Conservation (phyloP, 2,329 filamentous ascomycete species). For the Hysterium pulicare region DNA sequence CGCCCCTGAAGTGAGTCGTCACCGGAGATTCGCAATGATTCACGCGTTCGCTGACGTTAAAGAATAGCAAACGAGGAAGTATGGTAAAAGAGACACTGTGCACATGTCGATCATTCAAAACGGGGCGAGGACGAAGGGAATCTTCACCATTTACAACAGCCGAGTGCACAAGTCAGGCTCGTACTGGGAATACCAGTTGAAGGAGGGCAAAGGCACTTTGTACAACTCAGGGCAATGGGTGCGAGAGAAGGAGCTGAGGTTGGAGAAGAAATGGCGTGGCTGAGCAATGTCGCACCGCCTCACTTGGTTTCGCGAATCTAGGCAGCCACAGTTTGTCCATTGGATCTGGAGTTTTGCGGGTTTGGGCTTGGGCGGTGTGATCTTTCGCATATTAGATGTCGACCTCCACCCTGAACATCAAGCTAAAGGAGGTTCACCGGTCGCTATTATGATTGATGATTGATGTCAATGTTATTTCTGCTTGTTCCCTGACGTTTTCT, state of each 20-base stretch:
- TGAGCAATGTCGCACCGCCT: slow-evolving; percentile 7
- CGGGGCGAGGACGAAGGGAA: slow-evolving; percentile 19
- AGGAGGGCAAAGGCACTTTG: slow-evolving; percentile 10
- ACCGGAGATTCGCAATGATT: slow-evolving; percentile 1
- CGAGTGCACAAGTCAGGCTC: slow-evolving; percentile 10
- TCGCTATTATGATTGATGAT: background rate
- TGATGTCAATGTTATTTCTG: background rate
- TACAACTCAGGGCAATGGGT: slow-evolving; percentile 25
- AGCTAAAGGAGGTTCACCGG: no score
- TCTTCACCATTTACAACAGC: slow-evolving; percentile 15
- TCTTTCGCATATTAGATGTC: no score
- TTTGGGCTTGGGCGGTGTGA: no score
- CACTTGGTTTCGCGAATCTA: background rate
- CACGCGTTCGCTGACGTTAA: background rate
- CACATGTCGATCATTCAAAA: slow-evolving; percentile 22
- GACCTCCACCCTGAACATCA: no score
- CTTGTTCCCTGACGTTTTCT: slow-evolving; percentile 5
- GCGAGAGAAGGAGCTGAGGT: slow-evolving; percentile 25
- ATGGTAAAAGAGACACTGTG: slow-evolving; percentile 19
- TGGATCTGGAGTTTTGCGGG: no score
- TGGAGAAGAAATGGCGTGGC: slow-evolving; percentile 12
- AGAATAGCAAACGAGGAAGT: slow-evolving; percentile 20
- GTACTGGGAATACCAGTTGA: slow-evolving; percentile 29
- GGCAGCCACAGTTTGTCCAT: background rate
- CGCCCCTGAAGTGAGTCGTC: slow-evolving; percentile 14